Percentiles rank a stretch among this genome's conserved stretches.
Conservation (phyloP, 306 rosid species). For the Cicer chorassanicum region DNA sequence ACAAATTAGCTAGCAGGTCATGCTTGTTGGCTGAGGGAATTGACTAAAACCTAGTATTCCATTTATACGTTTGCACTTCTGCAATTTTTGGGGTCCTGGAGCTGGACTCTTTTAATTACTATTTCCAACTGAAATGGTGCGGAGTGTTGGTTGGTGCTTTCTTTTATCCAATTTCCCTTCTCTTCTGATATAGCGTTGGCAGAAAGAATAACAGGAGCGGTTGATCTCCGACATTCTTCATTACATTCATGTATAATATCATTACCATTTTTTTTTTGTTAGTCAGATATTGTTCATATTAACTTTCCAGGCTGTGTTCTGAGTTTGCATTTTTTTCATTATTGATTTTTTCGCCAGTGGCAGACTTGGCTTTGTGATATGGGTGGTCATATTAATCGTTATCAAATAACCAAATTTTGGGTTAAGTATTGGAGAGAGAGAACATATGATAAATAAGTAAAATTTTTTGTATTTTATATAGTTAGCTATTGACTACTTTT, state of each 20-base stretch:
- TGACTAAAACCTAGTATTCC: constrained; percentile 38
- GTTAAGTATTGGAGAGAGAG: too few relatives aligned
- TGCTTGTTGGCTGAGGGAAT: constrained; percentile 27
- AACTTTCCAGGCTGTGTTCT: background rate
- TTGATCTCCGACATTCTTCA: constrained; percentile 22
- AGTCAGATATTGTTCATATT: constrained; percentile 4
- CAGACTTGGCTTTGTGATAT: background rate
- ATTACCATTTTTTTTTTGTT: constrained; percentile 9
- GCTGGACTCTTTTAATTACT: constrained; percentile 45
- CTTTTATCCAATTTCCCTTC: constrained; percentile 30
- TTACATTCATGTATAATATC: background rate
- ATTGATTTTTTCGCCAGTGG: background rate
- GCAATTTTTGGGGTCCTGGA: constrained; percentile 46
- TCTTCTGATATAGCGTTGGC: constrained; percentile 29
- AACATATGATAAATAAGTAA: too few relatives aligned
- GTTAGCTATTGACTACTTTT: too few relatives aligned
- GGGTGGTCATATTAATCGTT: background rate
- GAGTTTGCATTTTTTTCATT: background rate
- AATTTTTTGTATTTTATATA: too few relatives aligned
- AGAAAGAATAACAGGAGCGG: constrained; percentile 37
- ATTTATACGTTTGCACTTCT: constrained; percentile 54
- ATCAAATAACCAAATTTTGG: too few relatives aligned
- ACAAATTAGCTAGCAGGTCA: constrained; percentile 44
- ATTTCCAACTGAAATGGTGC: constrained; percentile 41
- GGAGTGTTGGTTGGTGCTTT: constrained; percentile 38